Evolutionary conservation across 2,329 filamentous ascomycete species (phyloP), one percentile per base, ranked within the genome.

Genomic region (Aspergillus aculeatus): DNA sequence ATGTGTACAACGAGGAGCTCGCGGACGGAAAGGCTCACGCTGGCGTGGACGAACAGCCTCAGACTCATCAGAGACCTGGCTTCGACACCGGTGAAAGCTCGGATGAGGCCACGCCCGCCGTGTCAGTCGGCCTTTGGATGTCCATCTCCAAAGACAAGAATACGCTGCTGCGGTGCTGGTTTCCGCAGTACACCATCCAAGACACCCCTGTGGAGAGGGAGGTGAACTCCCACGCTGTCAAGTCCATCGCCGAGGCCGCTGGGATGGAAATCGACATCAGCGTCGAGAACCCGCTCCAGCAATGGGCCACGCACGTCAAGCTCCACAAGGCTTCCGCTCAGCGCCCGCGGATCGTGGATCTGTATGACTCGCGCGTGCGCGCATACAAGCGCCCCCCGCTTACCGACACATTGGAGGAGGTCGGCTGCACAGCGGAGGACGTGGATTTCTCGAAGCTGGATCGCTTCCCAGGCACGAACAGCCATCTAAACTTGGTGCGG

Each of bases 1-100:
- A 93, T 71, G 84, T 89, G 0, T 89, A 89, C 59, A 99, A 98
- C 64, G 91, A 96, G 64, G 95, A 99, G 72, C 82, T 96, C n/a
- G 89, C 89, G 12, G 76, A 82, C 63, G 81, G 76, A 0, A 73
- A 71, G 58, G 58, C 69, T 5, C 65, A 71, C 56, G 60, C 19
- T 19, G 51, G 55, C 6, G 54, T 58, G 4, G 62, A 66, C 9
- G 38, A 62, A 5, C 35, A 59, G 10, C 24, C 55, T 9, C 53
- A 41, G 19, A 23, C 55, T 6, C 54, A 32, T 14, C 54, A 62
- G 19, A 23, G 51, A 14, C 59, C 68, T 24, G 69, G 72, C 21
- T 69, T 70, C 59, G 63, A 66, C 50, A 69, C 69, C 35, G 62
- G 67, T 24, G 66, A 62, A 29, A 38, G 59, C 2, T 56, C 61